These are phyloP conservation scores for Pneumocystis oryctolagi DNA, from an alignment of 1,139 yeast genomes.

Conservation along the genomic window DNA sequence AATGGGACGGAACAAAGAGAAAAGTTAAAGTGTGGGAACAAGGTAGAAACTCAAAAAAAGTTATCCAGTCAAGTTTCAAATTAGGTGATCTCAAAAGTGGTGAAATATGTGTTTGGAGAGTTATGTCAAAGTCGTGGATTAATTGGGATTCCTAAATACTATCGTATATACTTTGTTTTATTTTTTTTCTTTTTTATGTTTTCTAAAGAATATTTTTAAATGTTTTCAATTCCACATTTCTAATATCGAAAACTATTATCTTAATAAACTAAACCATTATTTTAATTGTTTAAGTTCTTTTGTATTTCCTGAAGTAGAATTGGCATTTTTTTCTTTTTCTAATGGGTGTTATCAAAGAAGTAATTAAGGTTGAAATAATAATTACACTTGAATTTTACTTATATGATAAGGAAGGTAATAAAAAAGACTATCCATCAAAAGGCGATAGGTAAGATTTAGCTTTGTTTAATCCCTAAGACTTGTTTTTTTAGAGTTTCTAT, in stretches of 20 bases:
- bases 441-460: conserved; percentile 6
- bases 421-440: conserved; percentile 7
- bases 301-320: not conserved
- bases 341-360: conserved; percentile 10
- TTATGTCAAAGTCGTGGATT: conserved; percentile 45
- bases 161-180: not conserved
- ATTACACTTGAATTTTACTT: not conserved
- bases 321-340: not conserved
- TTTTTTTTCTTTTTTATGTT: not conserved
- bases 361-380: not conserved
- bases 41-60: conserved; percentile 32
- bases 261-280: not conserved
- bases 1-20: conserved; percentile 59
- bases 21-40: conserved; percentile 61
- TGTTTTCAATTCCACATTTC: not conserved
- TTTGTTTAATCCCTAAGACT: not conserved
- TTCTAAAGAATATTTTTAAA: not conserved
- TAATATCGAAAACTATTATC: not conserved
- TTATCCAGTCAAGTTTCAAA: conserved; percentile 46
- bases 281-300: not conserved
- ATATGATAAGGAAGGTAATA: conserved; percentile 8
- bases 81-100: conserved; percentile 65
- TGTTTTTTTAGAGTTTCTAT: conserved; percentile 27
- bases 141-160: conserved; percentile 34
- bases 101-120: conserved; percentile 61